phyloP scores from a whole-genome alignment of 164 flowering plant genomes.

The Euptelea pleiosperma region DNA sequence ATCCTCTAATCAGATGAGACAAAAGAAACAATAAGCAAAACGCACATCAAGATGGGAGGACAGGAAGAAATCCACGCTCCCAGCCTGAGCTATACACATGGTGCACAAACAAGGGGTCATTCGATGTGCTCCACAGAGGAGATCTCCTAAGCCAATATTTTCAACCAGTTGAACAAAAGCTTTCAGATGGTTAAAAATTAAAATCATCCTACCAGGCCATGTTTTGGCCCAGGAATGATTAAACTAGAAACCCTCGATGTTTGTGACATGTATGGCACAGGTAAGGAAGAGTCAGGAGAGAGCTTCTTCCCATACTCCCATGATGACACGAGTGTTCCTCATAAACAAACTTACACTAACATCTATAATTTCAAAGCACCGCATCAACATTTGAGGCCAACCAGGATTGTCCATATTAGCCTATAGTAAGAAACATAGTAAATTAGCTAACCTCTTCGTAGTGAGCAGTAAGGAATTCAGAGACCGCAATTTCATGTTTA shows the following conservation, averaged over 20 bases:
- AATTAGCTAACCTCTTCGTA: slow-evolving; percentile 73
- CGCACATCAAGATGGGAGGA: slow-evolving; percentile 1
- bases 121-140: not conserved
- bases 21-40: slow-evolving; percentile 5
- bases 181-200: too few species aligned
- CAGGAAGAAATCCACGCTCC: not conserved
- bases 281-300: not conserved
- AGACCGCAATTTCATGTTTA: slow-evolving; percentile 62
- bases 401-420: not conserved
- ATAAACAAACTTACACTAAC: not conserved
- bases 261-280: not conserved
- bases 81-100: slow-evolving; percentile 7
- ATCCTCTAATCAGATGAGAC: slow-evolving; percentile 16
- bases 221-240: not conserved
- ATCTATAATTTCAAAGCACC: not conserved
- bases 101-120: not conserved
- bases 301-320: not conserved
- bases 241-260: not conserved
- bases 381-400: not conserved
- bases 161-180: too few species aligned
- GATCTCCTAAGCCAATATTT: not conserved
- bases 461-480: slow-evolving; percentile 65
- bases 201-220: not conserved
- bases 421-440: not conserved
- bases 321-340: not conserved